phyloP scores from a whole-genome alignment of 305 asterid genomes.

The Plantago coronopus region DNA sequence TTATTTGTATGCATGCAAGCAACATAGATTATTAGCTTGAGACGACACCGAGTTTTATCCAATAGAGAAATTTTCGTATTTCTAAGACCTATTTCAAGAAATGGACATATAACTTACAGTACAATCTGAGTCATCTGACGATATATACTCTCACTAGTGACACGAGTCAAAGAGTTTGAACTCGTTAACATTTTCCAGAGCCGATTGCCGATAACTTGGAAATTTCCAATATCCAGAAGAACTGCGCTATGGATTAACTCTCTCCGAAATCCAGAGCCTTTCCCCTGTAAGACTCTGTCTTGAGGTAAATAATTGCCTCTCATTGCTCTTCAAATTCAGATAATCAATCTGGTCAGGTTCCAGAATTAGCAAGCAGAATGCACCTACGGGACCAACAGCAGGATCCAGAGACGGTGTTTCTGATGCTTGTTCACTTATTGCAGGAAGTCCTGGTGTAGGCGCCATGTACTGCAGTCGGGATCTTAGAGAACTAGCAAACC shows the following conservation, averaged over 20 bases:
- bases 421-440: constrained; percentile 37
- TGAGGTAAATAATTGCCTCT: constrained; percentile 51
- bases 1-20: too few relatives aligned
- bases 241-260: constrained; percentile 50
- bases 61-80: too few relatives aligned
- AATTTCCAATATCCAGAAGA: too few relatives aligned
- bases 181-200: too few relatives aligned
- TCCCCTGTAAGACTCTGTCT: constrained; percentile 33
- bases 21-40: too few relatives aligned
- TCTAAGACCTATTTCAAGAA: too few relatives aligned
- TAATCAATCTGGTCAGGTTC: constrained; percentile 89
- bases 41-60: too few relatives aligned
- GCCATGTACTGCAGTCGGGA: constrained; percentile 79
- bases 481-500: constrained; percentile 73
- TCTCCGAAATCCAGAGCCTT: constrained; percentile 54
- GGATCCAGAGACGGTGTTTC: constrained; percentile 48
- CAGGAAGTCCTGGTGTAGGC: constrained; percentile 61
- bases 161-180: too few relatives aligned
- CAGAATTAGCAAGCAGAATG: constrained; percentile 68
- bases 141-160: too few relatives aligned
- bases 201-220: too few relatives aligned
- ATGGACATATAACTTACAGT: too few relatives aligned
- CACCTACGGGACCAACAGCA: constrained; percentile 55
- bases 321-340: constrained; percentile 72
- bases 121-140: too few relatives aligned